Conservation (phyloP, 148 eudicot species). For the Camellia granthamiana region DNA sequence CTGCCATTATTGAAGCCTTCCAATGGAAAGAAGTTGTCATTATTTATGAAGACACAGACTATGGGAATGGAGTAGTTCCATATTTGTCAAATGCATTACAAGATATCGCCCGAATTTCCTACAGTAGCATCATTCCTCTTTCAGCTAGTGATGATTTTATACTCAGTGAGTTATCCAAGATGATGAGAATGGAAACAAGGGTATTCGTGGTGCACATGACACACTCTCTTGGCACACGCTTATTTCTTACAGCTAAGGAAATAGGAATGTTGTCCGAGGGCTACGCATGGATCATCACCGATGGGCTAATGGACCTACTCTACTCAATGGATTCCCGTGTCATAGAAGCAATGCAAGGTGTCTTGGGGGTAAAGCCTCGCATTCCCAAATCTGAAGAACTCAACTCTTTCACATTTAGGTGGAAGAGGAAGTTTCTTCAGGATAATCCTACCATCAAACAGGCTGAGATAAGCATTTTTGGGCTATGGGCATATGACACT, state of each 20-base stretch:
- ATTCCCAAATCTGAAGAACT: constrained; percentile 11
- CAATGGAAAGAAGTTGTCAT: constrained; percentile 30
- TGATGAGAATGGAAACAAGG: constrained; percentile 22
- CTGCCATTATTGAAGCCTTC: constrained; percentile 30
- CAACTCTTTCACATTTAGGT: constrained; percentile 13
- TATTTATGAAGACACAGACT: constrained; percentile 31
- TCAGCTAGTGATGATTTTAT: constrained; percentile 34
- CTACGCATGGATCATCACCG: constrained; percentile 32
- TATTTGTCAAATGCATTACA: constrained; percentile 31
- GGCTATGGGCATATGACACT: neutral
- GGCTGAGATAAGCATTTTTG: too few relatives aligned
- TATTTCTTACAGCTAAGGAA: constrained; percentile 23
- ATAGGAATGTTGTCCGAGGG: constrained; percentile 17
- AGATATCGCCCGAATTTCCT: constrained; percentile 24
- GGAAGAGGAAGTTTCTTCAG: too few relatives aligned
- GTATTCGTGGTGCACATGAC: constrained; percentile 33
- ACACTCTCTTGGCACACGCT: constrained; percentile 17
- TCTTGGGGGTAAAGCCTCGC: constrained; percentile 7
- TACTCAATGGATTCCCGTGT: neutral
- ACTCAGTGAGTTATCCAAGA: constrained; percentile 16
- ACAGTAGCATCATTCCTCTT: constrained; percentile 28
- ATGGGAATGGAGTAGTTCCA: constrained; percentile 35
- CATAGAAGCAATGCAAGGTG: constrained; percentile 1
- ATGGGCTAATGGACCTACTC: constrained; percentile 17
- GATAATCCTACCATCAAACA: too few relatives aligned